phyloP scores from a whole-genome alignment of 495 filamentous ascomycete species.

The Massariosphaeria phaeospora region DNA sequence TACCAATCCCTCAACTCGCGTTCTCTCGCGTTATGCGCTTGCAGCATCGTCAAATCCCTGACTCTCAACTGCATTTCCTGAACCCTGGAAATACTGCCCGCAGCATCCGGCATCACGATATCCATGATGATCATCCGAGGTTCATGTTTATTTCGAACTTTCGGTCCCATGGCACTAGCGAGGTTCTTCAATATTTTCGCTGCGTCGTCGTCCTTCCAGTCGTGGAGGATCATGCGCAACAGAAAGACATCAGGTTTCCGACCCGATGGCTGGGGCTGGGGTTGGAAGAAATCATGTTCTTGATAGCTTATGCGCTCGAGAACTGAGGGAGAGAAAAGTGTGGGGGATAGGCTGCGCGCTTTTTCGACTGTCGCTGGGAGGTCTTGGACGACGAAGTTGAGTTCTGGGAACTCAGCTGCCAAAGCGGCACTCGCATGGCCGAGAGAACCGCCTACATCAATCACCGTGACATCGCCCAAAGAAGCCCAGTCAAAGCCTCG shows the following conservation, averaged over 20 bases:
- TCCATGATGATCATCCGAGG: not conserved
- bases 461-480: not conserved
- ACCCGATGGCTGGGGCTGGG: conserved; percentile 34
- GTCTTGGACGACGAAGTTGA: conserved; percentile 43
- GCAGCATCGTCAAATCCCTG: conserved; percentile 9
- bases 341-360: not conserved
- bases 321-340: not conserved
- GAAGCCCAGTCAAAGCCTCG: not conserved
- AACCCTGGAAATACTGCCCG: not conserved
- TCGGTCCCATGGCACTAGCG: conserved; percentile 38
- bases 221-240: conserved; percentile 42
- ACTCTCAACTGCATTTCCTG: conserved; percentile 4
- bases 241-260: conserved; percentile 44
- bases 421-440: conserved; percentile 41
- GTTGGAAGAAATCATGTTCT: conserved; percentile 40
- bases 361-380: conserved; percentile 14
- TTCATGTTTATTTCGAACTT: not conserved
- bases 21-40: conserved; percentile 6
- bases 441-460: conserved; percentile 39
- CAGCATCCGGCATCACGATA: not conserved
- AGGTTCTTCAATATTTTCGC: conserved; percentile 38
- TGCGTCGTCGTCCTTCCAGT: conserved; percentile 42
- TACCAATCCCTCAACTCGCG: not conserved
- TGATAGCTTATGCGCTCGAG: not conserved
- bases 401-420: conserved; percentile 34